phyloP scores from a whole-genome alignment of 2,329 filamentous ascomycete genomes.

The Xylaria polymorpha region DNA sequence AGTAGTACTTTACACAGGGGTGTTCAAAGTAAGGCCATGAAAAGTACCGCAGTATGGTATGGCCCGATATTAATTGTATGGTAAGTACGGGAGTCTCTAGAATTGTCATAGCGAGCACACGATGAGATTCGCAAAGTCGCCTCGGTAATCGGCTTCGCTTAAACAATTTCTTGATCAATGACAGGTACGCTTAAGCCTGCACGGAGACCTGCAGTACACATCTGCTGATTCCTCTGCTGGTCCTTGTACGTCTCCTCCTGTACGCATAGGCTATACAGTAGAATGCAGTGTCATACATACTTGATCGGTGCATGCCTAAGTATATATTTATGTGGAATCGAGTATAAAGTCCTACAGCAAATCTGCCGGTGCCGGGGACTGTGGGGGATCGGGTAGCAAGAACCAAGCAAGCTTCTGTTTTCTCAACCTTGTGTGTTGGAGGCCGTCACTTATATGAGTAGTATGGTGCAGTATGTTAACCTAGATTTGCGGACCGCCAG shows the following conservation, averaged over 20 bases:
- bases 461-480: no score
- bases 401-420: not conserved
- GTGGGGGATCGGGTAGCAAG: not conserved
- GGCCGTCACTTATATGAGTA: not conserved
- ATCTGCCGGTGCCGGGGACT: not conserved
- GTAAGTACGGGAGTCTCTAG: not conserved
- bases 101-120: not conserved
- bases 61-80: not conserved
- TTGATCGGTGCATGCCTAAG: not conserved
- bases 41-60: not conserved
- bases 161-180: not conserved
- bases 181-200: not conserved
- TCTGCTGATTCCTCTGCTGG: not conserved
- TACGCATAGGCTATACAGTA: not conserved
- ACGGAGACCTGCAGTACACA: not conserved
- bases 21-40: not conserved
- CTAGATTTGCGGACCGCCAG: not conserved
- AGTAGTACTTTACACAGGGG: not conserved
- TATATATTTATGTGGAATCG: not conserved
- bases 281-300: constrained; percentile 4
- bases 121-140: not conserved
- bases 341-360: not conserved
- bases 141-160: not conserved
- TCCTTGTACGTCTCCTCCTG: not conserved
- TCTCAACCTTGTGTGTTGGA: not conserved